These are phyloP conservation scores for Monilinia fructicola DNA, from an alignment of 2,329 filamentous ascomycete species.

Conservation along the genomic window DNA sequence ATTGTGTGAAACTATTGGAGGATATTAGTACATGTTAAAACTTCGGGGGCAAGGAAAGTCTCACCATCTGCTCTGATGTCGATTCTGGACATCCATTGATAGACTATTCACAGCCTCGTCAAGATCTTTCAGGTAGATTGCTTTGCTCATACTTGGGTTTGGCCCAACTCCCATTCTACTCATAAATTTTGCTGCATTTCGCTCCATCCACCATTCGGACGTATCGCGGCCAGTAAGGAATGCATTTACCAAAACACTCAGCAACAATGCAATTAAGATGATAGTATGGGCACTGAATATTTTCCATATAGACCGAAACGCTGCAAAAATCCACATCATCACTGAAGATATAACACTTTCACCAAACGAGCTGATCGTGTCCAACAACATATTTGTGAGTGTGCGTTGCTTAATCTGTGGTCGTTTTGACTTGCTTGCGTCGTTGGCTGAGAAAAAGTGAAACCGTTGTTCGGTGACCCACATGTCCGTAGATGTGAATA, in stretches of 20 bases:
- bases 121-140: constrained; percentile 80
- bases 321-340: constrained; percentile 73
- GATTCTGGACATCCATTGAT: constrained; percentile 27
- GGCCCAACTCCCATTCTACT: constrained; percentile 74
- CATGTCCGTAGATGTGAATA: constrained; percentile 73
- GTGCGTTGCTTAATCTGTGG: constrained; percentile 59
- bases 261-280: constrained; percentile 64
- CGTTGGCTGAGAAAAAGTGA: constrained; percentile 58
- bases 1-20: constrained; percentile 55
- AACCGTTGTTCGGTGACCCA: constrained; percentile 67
- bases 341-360: constrained; percentile 74
- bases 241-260: constrained; percentile 72
- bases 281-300: constrained; percentile 71
- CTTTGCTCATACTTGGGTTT: constrained; percentile 77
- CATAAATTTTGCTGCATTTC: constrained; percentile 80
- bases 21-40: constrained; percentile 26
- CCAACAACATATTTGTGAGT: constrained; percentile 68
- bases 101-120: constrained; percentile 54
- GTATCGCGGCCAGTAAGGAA: constrained; percentile 72
- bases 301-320: constrained; percentile 63
- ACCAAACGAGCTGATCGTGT: constrained; percentile 69
- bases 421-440: constrained; percentile 48
- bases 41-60: constrained; percentile 26
- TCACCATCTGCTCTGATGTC: constrained; percentile 52
- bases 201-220: constrained; percentile 81